Percentiles rank a stretch among this genome's conserved stretches.
Evolutionary conservation across 1,284 basidiomycete genomes (phyloP).

Genomic region (Coniophora puteana): DNA sequence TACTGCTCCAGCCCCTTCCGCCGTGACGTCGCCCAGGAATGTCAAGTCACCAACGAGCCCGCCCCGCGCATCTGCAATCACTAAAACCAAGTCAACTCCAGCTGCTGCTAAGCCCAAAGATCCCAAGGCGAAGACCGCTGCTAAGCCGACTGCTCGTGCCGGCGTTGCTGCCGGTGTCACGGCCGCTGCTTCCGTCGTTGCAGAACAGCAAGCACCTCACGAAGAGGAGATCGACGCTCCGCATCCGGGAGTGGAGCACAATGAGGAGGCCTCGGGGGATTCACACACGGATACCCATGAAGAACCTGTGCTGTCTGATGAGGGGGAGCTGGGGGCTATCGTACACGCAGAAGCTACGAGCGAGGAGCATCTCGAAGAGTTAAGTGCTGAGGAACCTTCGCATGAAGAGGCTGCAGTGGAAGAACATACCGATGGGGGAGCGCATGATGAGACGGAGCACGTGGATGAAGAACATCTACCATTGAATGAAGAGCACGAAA

Average conservation of each 20-base stretch:
- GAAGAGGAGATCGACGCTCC: too few relatives aligned
- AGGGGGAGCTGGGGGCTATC: too few relatives aligned
- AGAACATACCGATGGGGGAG: conserved; percentile 15
- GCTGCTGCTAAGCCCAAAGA: conserved; percentile 14
- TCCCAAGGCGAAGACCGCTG: conserved; percentile 3
- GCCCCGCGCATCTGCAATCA: conserved; percentile 13
- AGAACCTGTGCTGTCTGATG: too few relatives aligned
- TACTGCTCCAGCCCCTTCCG: conserved; percentile 18
- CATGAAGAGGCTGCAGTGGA: conserved; percentile 10
- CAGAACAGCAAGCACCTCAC: too few relatives aligned
- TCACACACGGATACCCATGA: conserved; percentile 12
- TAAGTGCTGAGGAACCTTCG: conserved; percentile 9
- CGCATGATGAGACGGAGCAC: conserved; percentile 10
- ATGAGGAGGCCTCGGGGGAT: conserved; percentile 7
- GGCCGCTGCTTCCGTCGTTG: conserved; percentile 11
- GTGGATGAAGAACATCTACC: conserved; percentile 16
- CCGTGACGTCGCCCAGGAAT: too few relatives aligned
- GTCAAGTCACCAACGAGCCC: too few relatives aligned
- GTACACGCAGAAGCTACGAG: conserved; percentile 5
- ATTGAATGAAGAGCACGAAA: too few relatives aligned
- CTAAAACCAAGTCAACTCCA: conserved; percentile 21
- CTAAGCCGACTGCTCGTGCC: background rate
- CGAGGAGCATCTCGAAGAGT: conserved; percentile 15
- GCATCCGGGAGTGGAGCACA: conserved; percentile 22
- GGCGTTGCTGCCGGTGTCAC: conserved; percentile 3